A percentile compares a stretch with the other conserved stretches of the same genome.
These are phyloP conservation scores for Phytophthora quininea DNA, from an alignment of 352 stramenopile genomes.

Conservation along the genomic window DNA sequence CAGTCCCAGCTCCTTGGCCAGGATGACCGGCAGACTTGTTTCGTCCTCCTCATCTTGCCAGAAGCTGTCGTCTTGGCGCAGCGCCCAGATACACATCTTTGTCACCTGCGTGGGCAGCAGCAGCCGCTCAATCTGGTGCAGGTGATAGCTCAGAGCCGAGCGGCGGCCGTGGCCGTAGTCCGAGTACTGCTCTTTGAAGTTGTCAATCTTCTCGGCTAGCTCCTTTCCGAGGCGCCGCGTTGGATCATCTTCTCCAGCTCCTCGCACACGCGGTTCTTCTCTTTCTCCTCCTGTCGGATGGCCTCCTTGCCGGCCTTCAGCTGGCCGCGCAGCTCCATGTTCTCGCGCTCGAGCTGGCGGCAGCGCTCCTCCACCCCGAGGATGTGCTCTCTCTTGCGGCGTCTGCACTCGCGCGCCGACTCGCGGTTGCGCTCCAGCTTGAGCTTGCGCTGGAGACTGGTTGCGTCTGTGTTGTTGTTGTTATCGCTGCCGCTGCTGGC, in stretches of 20 bases:
- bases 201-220: slow-evolving; percentile 95
- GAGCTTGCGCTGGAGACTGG: slow-evolving; percentile 72
- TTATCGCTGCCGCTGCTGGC: slow-evolving; percentile 66
- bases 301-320: slow-evolving; percentile 89
- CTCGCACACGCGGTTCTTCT: slow-evolving; percentile 86
- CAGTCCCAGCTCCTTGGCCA: slow-evolving; percentile 90
- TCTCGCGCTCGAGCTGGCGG: slow-evolving; percentile 86
- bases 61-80: slow-evolving; percentile 91
- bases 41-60: slow-evolving; percentile 90
- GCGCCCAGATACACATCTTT: slow-evolving; percentile 92
- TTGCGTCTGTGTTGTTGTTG: slow-evolving; percentile 41
- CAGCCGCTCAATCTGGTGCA: slow-evolving; percentile 94
- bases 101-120: slow-evolving; percentile 95
- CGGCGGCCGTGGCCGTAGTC: slow-evolving; percentile 92
- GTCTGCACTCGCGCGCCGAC: slow-evolving; percentile 89
- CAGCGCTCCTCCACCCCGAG: slow-evolving; percentile 79
- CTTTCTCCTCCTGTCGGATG: slow-evolving; percentile 85
- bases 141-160: slow-evolving; percentile 88
- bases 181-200: slow-evolving; percentile 93
- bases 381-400: slow-evolving; percentile 90
- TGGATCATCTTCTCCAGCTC: slow-evolving; percentile 87
- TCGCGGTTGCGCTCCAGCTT: slow-evolving; percentile 93
- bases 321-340: slow-evolving; percentile 91
- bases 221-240: slow-evolving; percentile 81
- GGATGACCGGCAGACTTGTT: slow-evolving; percentile 89